Percentiles rank a stretch among this genome's conserved stretches.
Conservation (phyloP, 2,329 filamentous ascomycete genomes). For the Dactylellina sp. region DNA sequence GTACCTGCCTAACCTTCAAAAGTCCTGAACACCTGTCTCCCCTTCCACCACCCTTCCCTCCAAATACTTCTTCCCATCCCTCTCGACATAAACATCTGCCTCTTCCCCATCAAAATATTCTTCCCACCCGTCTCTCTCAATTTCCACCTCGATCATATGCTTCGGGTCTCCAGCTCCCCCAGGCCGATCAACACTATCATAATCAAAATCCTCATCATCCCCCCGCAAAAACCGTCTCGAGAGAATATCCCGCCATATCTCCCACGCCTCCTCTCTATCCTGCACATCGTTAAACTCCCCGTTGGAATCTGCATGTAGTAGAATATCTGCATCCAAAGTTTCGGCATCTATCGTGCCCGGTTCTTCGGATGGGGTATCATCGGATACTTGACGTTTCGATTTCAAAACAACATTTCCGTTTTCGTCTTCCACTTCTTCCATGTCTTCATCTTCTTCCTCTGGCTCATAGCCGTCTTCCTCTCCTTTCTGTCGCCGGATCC, state of each 20-base stretch:
- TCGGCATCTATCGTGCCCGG: constrained; percentile 29
- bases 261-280: constrained; percentile 45
- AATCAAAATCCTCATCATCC: constrained; percentile 53
- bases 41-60: constrained; percentile 41
- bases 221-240: constrained; percentile 44
- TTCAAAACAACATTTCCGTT: constrained; percentile 34
- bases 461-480: constrained; percentile 18
- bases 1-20: constrained; percentile 14
- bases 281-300: constrained; percentile 44
- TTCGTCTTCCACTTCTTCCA: constrained; percentile 31
- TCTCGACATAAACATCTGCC: constrained; percentile 42
- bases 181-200: constrained; percentile 34
- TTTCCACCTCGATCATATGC: constrained; percentile 52
- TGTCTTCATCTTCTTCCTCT: constrained; percentile 24
- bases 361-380: constrained; percentile 3
- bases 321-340: constrained; percentile 41
- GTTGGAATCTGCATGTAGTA: constrained; percentile 41
- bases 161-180: constrained; percentile 43
- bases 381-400: neutral
- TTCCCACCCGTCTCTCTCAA: constrained; percentile 50
- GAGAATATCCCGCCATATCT: constrained; percentile 49
- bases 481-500: constrained; percentile 9
- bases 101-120: constrained; percentile 54
- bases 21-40: constrained; percentile 51
- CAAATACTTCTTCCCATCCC: constrained; percentile 49